phyloP scores from a whole-genome alignment of 2,329 filamentous ascomycete genomes.

The Alternaria burnsii region DNA sequence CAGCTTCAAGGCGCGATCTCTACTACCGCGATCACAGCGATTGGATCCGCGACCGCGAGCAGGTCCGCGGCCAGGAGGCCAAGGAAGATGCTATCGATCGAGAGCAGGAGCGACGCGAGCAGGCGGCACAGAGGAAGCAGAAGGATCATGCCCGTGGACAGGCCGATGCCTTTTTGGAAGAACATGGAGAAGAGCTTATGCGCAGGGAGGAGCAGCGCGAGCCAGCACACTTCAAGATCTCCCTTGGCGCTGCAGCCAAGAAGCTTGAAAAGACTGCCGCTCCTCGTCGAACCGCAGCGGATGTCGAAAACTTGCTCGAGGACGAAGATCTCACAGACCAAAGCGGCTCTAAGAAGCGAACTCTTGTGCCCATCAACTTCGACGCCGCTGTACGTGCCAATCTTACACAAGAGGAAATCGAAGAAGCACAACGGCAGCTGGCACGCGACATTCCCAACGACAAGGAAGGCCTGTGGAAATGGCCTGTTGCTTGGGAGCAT shows the following conservation, averaged over 20 bases:
- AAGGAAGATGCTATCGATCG: constrained; percentile 85
- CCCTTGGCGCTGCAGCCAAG: constrained; percentile 84
- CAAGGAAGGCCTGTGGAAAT: constrained; percentile 87
- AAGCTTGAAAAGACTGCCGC: constrained; percentile 67
- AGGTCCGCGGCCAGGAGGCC: constrained; percentile 76
- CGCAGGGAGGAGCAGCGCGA: constrained; percentile 56
- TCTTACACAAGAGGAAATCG: constrained; percentile 86
- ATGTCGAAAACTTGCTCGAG: constrained; percentile 92
- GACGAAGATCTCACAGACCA: constrained; percentile 80
- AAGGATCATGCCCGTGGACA: constrained; percentile 81
- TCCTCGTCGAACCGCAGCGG: constrained; percentile 80
- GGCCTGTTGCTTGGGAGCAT: constrained; percentile 91
- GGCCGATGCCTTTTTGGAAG: constrained; percentile 90
- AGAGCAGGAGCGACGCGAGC: constrained; percentile 77
- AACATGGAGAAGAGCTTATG: constrained; percentile 78
- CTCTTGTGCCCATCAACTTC: constrained; percentile 64
- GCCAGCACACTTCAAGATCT: constrained; percentile 85
- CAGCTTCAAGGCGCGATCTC: constrained; percentile 72
- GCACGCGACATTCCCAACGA: constrained; percentile 90
- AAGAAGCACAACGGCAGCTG: constrained; percentile 80
- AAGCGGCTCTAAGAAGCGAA: constrained; percentile 73
- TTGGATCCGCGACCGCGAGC: constrained; percentile 83
- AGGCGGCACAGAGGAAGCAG: constrained; percentile 72
- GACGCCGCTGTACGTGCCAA: constrained; percentile 55
- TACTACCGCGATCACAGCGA: constrained; percentile 88